Evolutionary conservation across 495 filamentous ascomycete species (phyloP).

Genomic region (Neurospora sp.): DNA sequence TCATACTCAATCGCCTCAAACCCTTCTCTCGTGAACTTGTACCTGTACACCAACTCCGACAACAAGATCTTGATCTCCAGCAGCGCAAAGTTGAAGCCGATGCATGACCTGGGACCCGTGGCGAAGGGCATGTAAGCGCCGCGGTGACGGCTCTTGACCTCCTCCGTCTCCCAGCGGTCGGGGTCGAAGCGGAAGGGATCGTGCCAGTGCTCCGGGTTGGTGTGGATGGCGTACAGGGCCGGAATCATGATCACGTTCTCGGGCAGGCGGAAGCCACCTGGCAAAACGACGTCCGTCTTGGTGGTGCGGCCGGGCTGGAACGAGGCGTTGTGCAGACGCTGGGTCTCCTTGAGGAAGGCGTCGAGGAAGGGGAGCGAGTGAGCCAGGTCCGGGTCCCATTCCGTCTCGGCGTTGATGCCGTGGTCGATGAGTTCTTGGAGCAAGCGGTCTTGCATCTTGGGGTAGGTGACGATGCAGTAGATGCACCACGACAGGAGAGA

Average conservation of each 20-base stretch:
- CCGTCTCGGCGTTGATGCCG: conserved; percentile 22
- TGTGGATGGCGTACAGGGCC: conserved; percentile 42
- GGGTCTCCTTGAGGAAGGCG: conserved; percentile 48
- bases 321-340: conserved; percentile 44
- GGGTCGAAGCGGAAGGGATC: conserved; percentile 44
- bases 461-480: conserved; percentile 38
- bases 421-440: conserved; percentile 46
- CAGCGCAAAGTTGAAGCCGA: conserved; percentile 51
- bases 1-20: conserved; percentile 41
- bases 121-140: conserved; percentile 44
- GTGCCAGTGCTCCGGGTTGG: conserved; percentile 40
- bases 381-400: conserved; percentile 30
- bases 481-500: conserved; percentile 44
- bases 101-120: conserved; percentile 39
- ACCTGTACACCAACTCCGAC: conserved; percentile 42
- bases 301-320: conserved; percentile 46
- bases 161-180: conserved; percentile 43
- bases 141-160: conserved; percentile 34
- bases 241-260: conserved; percentile 38
- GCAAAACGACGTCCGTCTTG: conserved; percentile 40
- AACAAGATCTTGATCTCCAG: conserved; percentile 44
- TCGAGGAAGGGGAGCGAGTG: conserved; percentile 38
- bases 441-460: conserved; percentile 40
- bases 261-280: conserved; percentile 45
- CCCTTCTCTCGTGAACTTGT: conserved; percentile 35